Conservation (phyloP, 768 basidiomycete genomes). For the Tulasnella sp. region DNA sequence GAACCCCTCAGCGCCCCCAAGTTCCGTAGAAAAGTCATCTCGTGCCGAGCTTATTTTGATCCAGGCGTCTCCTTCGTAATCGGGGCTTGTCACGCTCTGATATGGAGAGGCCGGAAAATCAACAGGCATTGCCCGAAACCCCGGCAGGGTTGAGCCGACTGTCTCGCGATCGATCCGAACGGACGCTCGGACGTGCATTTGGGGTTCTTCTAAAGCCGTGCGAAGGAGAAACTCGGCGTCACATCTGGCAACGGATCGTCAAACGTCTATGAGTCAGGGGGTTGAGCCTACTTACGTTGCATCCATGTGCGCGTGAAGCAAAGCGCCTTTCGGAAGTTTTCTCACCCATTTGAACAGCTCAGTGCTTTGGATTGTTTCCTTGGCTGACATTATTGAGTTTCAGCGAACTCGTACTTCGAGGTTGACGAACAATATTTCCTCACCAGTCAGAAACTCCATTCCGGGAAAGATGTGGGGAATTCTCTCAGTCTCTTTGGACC, state of each 20-base stretch:
- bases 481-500: constrained; percentile 57
- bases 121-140: constrained; percentile 56
- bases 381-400: constrained; percentile 47
- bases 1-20: constrained; percentile 62
- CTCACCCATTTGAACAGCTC: constrained; percentile 62
- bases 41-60: constrained; percentile 60
- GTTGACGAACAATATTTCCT: constrained; percentile 15
- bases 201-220: constrained; percentile 59
- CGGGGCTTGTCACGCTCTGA: constrained; percentile 48
- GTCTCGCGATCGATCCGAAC: constrained; percentile 49
- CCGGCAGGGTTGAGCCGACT: constrained; percentile 53
- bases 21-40: constrained; percentile 51
- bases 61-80: constrained; percentile 57
- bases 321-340: constrained; percentile 82
- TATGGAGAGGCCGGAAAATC: constrained; percentile 37
- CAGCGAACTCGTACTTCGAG: background rate
- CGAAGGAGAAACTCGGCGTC: constrained; percentile 56
- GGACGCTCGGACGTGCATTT: constrained; percentile 61
- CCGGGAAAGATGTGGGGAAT: constrained; percentile 71
- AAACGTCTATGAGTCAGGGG: background rate
- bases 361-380: constrained; percentile 61
- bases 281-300: constrained; percentile 43
- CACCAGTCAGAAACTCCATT: constrained; percentile 77
- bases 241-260: background rate
- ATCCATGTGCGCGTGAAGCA: constrained; percentile 77